phyloP scores from a whole-genome alignment of 257 asterid genomes.

The Ophiorrhiza pumila region DNA sequence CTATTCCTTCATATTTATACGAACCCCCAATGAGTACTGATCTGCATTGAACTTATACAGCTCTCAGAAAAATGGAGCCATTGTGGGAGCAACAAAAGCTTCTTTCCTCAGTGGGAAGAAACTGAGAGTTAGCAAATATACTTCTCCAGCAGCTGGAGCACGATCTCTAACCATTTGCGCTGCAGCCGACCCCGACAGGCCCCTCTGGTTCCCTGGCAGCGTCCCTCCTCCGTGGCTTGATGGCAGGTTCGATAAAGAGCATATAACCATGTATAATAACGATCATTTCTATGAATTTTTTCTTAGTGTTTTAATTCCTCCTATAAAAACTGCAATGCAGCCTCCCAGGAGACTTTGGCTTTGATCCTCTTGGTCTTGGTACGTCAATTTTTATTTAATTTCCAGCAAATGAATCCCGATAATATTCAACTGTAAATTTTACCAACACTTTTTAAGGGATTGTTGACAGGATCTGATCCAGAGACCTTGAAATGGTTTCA shows the following conservation, averaged over 20 bases:
- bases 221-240: constrained; percentile 97
- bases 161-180: constrained; percentile 49
- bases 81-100: constrained; percentile 59
- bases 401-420: not conserved
- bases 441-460: not conserved
- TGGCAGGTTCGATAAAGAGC: constrained; percentile 53
- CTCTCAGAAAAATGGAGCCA: constrained; percentile 57
- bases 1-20: no score
- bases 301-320: not conserved
- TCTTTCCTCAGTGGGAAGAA: constrained; percentile 75
- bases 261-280: not conserved
- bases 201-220: constrained; percentile 99
- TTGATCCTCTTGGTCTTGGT: constrained; percentile 97
- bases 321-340: constrained; percentile 39
- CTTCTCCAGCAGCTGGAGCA: constrained; percentile 40
- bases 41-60: constrained; percentile 29
- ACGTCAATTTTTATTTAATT: constrained; percentile 3
- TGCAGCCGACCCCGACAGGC: constrained; percentile 83
- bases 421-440: no score
- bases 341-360: constrained; percentile 98
- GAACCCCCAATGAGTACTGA: no score
- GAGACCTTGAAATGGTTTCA: constrained; percentile 89
- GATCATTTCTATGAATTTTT: not conserved
- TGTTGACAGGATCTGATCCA: constrained; percentile 74
- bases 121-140: constrained; percentile 50